Base-by-base conservation (phyloP, 306 rosid species). In the Chamaecrista fasciculata region DNA sequence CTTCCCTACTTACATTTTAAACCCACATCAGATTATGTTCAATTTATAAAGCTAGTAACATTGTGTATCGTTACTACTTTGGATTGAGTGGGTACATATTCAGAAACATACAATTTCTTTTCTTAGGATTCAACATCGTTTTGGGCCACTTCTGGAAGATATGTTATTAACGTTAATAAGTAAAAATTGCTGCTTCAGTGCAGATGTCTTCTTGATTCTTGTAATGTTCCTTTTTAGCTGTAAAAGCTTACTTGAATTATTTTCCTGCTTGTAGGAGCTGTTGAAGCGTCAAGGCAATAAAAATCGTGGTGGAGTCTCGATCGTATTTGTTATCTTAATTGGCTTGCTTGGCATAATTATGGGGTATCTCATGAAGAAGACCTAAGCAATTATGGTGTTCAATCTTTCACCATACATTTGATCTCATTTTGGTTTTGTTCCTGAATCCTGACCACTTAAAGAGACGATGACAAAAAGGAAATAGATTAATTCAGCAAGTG, bases 351-450 rank as follows among this genome's bases (percentile, higher is more conserved):
- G 96, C 84, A 23, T 85, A 62, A 75, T 83, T 69, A 74, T 91
- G 84, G 97, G 97, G 44, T 91, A 83, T 79, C 69, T 91, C 77
- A 47, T 88, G 86, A 91, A 82, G 84, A 84, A 77, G 79, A 58
- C 85, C 24, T 91, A 74, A 84, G 79, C 65, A 46, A 12, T 55
- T 46, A 63, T 1, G 11, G 37, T 8, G 65, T 60, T 72, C 44
- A 57, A 65, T 74, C 69, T 62, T 67, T 20, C 76, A 62, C 74
- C 72, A 15, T 55, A 62, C 76, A 33, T 56, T 68, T 53, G 25
- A 52, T 80, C 72, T 19, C 71, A 47, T 71, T 76, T 76, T 75
- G 64, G 74, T 75, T 15, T 25, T 70, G 62, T 66, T 79, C 78
- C 79, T 53, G 69, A 72, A 80, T 62, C 62, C 70, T 74, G 83